These are phyloP conservation scores for Apophysomyces ossiformis DNA, from an alignment of 371 early-diverging fungal genomes.

Conservation along the genomic window DNA sequence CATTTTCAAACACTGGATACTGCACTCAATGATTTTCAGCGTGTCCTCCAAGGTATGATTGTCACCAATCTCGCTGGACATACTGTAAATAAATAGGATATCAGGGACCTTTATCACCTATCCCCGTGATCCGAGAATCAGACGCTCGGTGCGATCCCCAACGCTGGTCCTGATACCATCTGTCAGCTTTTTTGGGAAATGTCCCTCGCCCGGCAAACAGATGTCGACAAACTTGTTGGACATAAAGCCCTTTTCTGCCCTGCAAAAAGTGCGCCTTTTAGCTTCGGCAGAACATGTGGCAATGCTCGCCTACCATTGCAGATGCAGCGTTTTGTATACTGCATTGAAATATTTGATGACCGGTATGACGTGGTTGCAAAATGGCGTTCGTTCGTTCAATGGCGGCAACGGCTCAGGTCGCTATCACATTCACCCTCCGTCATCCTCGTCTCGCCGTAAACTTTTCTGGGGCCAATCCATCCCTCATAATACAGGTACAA, in stretches of 20 bases:
- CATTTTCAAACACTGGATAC: constrained; percentile 17
- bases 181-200: constrained; percentile 9
- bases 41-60: constrained; percentile 14
- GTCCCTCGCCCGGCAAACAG: constrained; percentile 8
- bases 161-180: constrained; percentile 13
- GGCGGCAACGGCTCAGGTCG: not conserved
- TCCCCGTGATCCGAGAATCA: constrained; percentile 12
- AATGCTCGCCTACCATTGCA: constrained; percentile 14
- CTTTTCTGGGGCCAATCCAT: too few relatives aligned
- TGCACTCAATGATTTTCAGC: constrained; percentile 17
- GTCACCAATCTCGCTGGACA: constrained; percentile 11
- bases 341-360: constrained; percentile 6
- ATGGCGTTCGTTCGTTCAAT: not conserved
- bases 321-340: not conserved
- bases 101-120: constrained; percentile 4
- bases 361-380: not conserved
- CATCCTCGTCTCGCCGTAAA: too few relatives aligned
- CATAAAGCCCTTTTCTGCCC: constrained; percentile 12
- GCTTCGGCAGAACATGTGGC: not conserved
- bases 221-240: constrained; percentile 15
- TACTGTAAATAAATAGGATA: constrained; percentile 4
- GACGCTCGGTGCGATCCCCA: constrained; percentile 7
- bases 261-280: not conserved
- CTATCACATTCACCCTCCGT: too few relatives aligned
- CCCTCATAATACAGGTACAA: too few relatives aligned